Percentiles rank a stretch among this genome's conserved stretches.
These are phyloP conservation scores for Pseudocercospora eumusae DNA, from an alignment of 2,329 filamentous ascomycete genomes.

Conservation along the genomic window DNA sequence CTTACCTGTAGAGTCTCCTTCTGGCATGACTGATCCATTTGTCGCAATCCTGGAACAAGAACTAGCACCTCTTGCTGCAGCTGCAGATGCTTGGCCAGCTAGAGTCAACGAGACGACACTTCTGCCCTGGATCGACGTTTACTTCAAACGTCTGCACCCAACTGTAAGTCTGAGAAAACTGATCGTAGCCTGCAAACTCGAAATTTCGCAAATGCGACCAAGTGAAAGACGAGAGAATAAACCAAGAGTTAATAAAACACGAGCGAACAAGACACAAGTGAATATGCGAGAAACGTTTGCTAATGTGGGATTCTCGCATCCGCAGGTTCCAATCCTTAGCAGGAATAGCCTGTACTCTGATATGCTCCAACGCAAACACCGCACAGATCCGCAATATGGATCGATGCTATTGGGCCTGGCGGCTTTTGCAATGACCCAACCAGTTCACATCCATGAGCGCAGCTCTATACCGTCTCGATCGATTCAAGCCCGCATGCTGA, in stretches of 20 bases:
- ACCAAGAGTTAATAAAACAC: too few species aligned
- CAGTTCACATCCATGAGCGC: constrained; percentile 48
- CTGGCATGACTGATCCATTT: constrained; percentile 37
- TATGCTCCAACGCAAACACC: constrained; percentile 47
- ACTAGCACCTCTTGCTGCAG: constrained; percentile 33
- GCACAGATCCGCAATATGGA: constrained; percentile 47
- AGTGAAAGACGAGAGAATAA: too few species aligned
- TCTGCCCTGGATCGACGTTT: constrained; percentile 44
- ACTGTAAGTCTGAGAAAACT: constrained; percentile 29
- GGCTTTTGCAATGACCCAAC: constrained; percentile 49
- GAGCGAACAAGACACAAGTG: too few species aligned
- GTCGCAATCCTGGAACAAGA: constrained; percentile 36
- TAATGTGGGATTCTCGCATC: not conserved
- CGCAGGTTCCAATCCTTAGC: constrained; percentile 43
- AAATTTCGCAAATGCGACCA: too few species aligned
- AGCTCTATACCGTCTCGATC: constrained; percentile 33
- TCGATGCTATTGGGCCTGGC: constrained; percentile 48
- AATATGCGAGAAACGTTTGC: not conserved
- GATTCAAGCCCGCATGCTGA: constrained; percentile 45
- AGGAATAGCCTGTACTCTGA: constrained; percentile 46
- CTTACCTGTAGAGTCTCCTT: constrained; percentile 40
- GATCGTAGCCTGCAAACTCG: too few species aligned
- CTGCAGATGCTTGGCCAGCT: constrained; percentile 42
- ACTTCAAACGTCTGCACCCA: constrained; percentile 48
- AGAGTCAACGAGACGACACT: constrained; percentile 46